Conservation (phyloP, 768 basidiomycete species). For the Suillus cothurnatus region DNA sequence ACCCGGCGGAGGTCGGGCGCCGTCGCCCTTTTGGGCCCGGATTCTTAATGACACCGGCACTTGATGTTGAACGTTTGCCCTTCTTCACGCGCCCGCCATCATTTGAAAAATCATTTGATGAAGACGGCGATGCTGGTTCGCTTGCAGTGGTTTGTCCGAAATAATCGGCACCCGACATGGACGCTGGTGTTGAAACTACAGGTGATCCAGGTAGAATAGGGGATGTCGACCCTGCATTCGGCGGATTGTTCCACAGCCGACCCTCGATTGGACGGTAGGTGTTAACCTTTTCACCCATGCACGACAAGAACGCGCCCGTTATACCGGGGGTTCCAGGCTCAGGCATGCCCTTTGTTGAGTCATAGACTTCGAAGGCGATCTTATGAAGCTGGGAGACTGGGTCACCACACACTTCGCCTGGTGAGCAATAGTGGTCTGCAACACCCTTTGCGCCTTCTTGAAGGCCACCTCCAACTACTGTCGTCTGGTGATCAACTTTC, state of each 20-base stretch:
- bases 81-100: constrained; percentile 87
- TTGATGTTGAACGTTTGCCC: constrained; percentile 74
- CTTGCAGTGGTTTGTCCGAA: constrained; percentile 61
- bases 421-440: constrained; percentile 78
- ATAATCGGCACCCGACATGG: constrained; percentile 62
- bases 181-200: constrained; percentile 61
- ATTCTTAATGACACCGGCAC: constrained; percentile 50
- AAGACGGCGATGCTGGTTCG: constrained; percentile 66
- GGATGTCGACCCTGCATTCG: constrained; percentile 47
- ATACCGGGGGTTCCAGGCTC: constrained; percentile 78
- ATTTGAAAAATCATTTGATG: constrained; percentile 70
- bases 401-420: constrained; percentile 90
- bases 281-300: constrained; percentile 93
- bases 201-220: constrained; percentile 73
- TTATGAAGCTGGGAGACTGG: constrained; percentile 96
- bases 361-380: constrained; percentile 91
- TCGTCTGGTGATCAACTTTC: constrained; percentile 89
- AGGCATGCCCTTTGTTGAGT: constrained; percentile 65
- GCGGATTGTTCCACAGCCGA: constrained; percentile 69
- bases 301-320: constrained; percentile 83
- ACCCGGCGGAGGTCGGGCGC: constrained; percentile 77
- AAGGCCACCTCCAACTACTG: constrained; percentile 87
- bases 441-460: constrained; percentile 87
- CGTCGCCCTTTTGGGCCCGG: constrained; percentile 53
- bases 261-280: constrained; percentile 85